phyloP scores from a whole-genome alignment of 2,329 filamentous ascomycete species.

The Aspergillus fructus region DNA sequence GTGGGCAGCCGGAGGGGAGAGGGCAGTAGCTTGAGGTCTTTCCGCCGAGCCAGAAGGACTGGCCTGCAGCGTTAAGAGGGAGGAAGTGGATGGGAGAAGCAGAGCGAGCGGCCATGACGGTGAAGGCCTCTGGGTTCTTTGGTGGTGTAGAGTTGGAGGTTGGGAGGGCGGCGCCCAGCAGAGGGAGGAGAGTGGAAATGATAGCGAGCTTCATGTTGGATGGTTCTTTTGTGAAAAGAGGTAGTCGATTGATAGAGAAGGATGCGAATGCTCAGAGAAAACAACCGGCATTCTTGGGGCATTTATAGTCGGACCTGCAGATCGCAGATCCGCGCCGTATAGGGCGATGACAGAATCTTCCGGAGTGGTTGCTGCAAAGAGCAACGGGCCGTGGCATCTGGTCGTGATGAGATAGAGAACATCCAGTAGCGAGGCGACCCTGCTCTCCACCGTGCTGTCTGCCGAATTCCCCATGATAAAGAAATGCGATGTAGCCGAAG shows the following conservation, averaged over 20 bases:
- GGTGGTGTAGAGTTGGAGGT: neutral
- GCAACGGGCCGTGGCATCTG: neutral
- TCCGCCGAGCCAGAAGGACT: constrained; percentile 53
- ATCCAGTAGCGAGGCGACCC: neutral
- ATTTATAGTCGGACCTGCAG: constrained; percentile 1
- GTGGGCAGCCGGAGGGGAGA: constrained; percentile 40
- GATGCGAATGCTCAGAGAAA: neutral
- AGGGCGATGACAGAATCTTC: neutral
- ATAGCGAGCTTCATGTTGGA: constrained; percentile 28
- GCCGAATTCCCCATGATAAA: neutral
- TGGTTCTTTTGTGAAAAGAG: neutral
- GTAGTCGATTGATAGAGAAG: neutral
- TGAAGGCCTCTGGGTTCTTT: constrained; percentile 33
- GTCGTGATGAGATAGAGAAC: neutral
- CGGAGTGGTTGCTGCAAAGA: neutral
- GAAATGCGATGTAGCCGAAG: neutral
- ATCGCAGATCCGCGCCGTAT: constrained; percentile 18
- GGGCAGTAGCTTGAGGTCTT: constrained; percentile 53
- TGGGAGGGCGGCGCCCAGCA: constrained; percentile 28
- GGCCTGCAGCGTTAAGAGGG: constrained; percentile 48
- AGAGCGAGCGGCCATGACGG: constrained; percentile 46
- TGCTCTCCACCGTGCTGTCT: neutral
- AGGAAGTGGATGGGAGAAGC: constrained; percentile 52
- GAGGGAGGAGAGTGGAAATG: constrained; percentile 22
- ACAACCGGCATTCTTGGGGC: neutral